Percentiles rank a stretch among this genome's conserved stretches.
phyloP scores from a whole-genome alignment of 2,329 filamentous ascomycete species.

The Aureobasidium leucospermi region DNA sequence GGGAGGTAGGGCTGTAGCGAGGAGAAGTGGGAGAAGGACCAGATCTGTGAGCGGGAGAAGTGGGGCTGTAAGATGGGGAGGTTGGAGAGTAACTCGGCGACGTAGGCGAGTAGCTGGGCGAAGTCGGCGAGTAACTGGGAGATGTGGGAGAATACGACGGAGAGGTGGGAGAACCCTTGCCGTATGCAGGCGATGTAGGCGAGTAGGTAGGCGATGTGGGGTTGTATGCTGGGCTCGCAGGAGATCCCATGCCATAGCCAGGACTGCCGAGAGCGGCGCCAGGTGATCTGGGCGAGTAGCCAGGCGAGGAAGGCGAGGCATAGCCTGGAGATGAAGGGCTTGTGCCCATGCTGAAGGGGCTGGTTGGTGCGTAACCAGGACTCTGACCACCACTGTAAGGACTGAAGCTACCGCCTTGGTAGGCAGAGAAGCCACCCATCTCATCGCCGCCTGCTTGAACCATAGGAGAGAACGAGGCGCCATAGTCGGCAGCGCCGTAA shows the following conservation, averaged over 20 bases:
- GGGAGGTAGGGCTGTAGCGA: slow-evolving; percentile 54
- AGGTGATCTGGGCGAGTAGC: slow-evolving; percentile 28
- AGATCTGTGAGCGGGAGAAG: slow-evolving; percentile 42
- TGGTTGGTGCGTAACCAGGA: slow-evolving; percentile 61
- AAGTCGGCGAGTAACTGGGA: slow-evolving; percentile 52
- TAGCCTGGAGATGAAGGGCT: slow-evolving; percentile 54
- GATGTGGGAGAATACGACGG: slow-evolving; percentile 73
- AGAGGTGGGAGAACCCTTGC: slow-evolving; percentile 37
- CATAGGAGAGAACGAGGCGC: slow-evolving; percentile 66
- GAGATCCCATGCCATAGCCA: slow-evolving; percentile 45
- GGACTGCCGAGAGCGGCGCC: slow-evolving; percentile 52
- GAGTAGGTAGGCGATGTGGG: slow-evolving; percentile 30
- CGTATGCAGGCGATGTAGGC: slow-evolving; percentile 30
- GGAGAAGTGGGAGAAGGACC: slow-evolving; percentile 49
- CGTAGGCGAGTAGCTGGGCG: slow-evolving; percentile 65
- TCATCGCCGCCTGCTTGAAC: slow-evolving; percentile 57
- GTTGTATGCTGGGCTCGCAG: slow-evolving; percentile 46
- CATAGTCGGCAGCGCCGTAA: slow-evolving; percentile 56
- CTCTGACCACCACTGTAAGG: slow-evolving; percentile 59
- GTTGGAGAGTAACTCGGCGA: slow-evolving; percentile 44
- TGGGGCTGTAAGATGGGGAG: slow-evolving; percentile 27
- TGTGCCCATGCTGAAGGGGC: slow-evolving; percentile 60
- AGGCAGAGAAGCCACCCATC: slow-evolving; percentile 52
- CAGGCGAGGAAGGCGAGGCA: slow-evolving; percentile 27
- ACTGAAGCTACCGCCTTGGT: slow-evolving; percentile 61